Base-by-base conservation (phyloP, 2,329 filamentous ascomycete genomes). In the Cyphellophora attinorum region DNA sequence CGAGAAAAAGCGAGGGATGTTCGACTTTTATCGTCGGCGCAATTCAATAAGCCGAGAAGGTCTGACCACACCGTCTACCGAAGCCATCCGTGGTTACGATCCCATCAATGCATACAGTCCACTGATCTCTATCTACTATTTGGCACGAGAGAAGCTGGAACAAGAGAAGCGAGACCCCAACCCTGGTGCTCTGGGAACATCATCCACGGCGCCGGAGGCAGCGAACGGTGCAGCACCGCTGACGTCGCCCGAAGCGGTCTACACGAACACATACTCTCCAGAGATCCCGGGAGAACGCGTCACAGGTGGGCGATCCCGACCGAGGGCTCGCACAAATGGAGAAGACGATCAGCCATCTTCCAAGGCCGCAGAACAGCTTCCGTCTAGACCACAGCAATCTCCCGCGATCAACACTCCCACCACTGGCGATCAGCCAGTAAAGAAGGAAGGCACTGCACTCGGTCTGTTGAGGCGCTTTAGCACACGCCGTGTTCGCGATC, bases 11-110 rank as follows among this genome's bases (percentile, higher is more conserved):
- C 77, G 89, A 36, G 83, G 85, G 6, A 89, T 95, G 45, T 95
- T 96, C 49, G 89, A 95, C 54, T 96, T 98, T 53, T 98, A 96
- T 63, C 95, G 94, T 61, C 74, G 91, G 46, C 75, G 88, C 39
- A 95, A 88, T 54, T 96, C 89, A 1, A 80, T 75, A 34, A 96
- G 91, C 58, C 76, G 84, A 46, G 91, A 96, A 54, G 94, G 86
- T 3, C 65, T 98, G 44, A 72, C 72, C 4, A 80, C 79, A 2
- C 80, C 84, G n/a, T 96, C 89, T 33, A 75, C 78, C 1, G 91
- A 98, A 56, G 83, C 81, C 3, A 68, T 96, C 12, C 78, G 85
- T 45, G 86, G 86, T 8, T 75, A 74, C 37, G 91, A 98, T 52
- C 88, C 91, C 1, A 64, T 93, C 38, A 96, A 96, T 56, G 91